Evolutionary conservation across 495 filamentous ascomycete species (phyloP), one percentile per base, ranked within the genome.

Genomic region (Margaritispora aquatica): DNA sequence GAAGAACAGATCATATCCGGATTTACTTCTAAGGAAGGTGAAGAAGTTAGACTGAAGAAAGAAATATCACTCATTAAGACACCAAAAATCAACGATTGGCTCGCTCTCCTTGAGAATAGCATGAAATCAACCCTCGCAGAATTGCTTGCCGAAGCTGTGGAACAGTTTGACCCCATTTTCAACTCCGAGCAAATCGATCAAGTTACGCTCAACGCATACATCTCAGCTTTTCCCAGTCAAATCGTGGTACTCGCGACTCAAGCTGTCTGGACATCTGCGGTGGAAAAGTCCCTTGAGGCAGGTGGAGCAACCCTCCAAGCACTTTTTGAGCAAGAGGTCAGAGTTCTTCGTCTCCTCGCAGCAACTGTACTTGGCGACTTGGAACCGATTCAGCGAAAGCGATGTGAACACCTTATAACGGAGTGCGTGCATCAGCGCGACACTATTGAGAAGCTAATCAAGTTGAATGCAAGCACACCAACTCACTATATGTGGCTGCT

Each of bases 401-500:
- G 96, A 78, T 97, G 92, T 73, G 94, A 99, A 70, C 92, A 96
- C 73, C 85, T 99, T 62, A 97, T 99, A 68, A 99, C 95, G 13
- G 94, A 99, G 70, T 97, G 93, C 69, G 94, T 99, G 19, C 94
- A 97, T 68, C 94, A 99, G 70, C 86, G 94, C 47, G 94, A 97
- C 70, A 80, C 87, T 34, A 94, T 96, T 59, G 85, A 88, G 57
- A 93, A 88, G 66, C 82, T 99, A 23, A 81, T 89, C 55, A 79
- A 85, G 51, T 78, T 81, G 50, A 85, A 84, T 56, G 95, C 94
- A 19, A 80, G 80, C 34, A 84, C 84, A n/a, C 77, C 90, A 17
- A 88, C 81, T 27, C 92, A 99, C 69, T 89, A 96, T 67, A 70
- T 92, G 59, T 99, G 94, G 94, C 80, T 96, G 8, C 77, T 97